Evolutionary conservation across 176 grass and related monocot species (phyloP).

Genomic region (Ampelocalamus luodianensis): DNA sequence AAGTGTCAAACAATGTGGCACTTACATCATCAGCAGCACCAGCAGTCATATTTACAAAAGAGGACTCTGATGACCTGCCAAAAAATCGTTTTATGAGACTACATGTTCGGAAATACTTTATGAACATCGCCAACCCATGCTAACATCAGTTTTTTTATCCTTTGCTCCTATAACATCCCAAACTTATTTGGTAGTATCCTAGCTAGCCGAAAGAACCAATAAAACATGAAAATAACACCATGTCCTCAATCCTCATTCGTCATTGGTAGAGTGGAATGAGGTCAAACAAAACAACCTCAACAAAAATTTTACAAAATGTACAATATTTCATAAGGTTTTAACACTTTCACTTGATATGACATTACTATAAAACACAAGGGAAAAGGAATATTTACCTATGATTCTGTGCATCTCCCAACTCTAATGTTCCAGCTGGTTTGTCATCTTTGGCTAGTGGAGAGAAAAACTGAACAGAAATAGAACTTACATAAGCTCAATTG

Average conservation of each 20-base stretch:
- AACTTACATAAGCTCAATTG: conserved; percentile 18
- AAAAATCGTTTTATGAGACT: conserved; percentile 34
- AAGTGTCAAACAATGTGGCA: conserved; percentile 12
- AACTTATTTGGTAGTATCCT: not conserved
- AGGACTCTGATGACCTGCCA: conserved; percentile 74
- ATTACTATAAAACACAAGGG: not conserved
- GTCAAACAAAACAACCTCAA: not conserved
- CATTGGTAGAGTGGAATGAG: not conserved
- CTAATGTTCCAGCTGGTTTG: conserved; percentile 60
- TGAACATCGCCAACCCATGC: not conserved
- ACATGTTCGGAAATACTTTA: conserved; percentile 13
- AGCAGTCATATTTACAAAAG: conserved; percentile 96
- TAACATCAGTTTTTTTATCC: conserved; percentile 6
- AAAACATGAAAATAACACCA: conserved; percentile 20
- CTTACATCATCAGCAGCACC: conserved; percentile 84
- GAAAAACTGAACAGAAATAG: conserved; percentile 80
- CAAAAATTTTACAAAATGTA: not conserved
- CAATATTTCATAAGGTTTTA: not conserved
- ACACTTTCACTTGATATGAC: conserved; percentile 4
- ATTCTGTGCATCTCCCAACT: conserved; percentile 69
- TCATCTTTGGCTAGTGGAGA: conserved; percentile 97
- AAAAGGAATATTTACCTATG: conserved; percentile 52
- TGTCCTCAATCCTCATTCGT: not conserved
- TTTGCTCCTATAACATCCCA: not conserved
- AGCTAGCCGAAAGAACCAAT: not conserved